Evolutionary conservation across 2,329 filamentous ascomycete species (phyloP).

Genomic region (Pseudogymnoascus sp.): DNA sequence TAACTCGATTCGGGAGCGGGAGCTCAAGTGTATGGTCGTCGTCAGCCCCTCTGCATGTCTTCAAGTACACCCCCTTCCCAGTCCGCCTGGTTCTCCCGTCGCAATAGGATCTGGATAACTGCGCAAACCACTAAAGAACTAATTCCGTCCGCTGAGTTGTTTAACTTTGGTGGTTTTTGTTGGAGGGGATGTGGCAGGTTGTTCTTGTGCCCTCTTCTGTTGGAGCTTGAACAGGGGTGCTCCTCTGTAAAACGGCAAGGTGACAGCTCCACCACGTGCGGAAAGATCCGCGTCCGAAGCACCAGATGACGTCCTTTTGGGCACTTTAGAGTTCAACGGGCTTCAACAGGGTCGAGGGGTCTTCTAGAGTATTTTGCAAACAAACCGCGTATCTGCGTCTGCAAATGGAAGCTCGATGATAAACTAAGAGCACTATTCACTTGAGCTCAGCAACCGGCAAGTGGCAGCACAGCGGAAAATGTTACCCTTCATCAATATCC

Average conservation of each 20-base stretch:
- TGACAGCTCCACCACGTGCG: constrained; percentile 9
- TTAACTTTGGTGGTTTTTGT: not conserved
- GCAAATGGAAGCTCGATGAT: constrained; percentile 6
- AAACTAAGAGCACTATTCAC: not conserved
- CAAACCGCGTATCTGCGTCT: not conserved
- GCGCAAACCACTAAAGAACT: not conserved
- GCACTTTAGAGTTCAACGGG: constrained; percentile 1
- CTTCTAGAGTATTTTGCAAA: not conserved
- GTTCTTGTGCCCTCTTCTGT: not conserved
- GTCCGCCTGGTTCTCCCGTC: not conserved
- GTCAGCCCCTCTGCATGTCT: constrained; percentile 1
- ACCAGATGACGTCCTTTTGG: constrained; percentile 5
- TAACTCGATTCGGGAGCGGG: not conserved
- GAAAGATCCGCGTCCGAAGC: constrained; percentile 2
- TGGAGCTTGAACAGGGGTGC: constrained; percentile 1
- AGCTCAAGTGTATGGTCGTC: constrained; percentile 4
- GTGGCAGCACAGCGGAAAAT: constrained; percentile 30
- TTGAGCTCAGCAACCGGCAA: not conserved
- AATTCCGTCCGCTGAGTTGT: not conserved
- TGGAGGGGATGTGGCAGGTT: not conserved
- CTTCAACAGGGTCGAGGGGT: not conserved
- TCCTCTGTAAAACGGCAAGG: constrained; percentile 7
- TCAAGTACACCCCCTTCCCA: not conserved
- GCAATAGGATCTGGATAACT: not conserved
- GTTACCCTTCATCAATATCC: constrained; percentile 55